Evolutionary conservation across 2,329 filamentous ascomycete genomes (phyloP).

Genomic region (Epichloe sp.): DNA sequence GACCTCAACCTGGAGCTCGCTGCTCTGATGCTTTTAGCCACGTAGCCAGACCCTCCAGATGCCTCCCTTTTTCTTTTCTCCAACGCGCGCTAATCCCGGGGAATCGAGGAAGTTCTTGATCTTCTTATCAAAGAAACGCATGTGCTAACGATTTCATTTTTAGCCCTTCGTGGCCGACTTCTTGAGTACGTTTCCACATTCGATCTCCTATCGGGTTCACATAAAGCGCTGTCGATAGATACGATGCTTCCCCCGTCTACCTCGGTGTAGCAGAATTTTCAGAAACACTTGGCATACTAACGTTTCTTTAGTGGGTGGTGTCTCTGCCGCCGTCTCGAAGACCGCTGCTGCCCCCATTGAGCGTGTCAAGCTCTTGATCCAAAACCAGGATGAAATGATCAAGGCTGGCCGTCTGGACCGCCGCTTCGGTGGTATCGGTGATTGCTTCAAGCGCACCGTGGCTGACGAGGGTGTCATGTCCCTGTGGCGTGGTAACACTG

Average conservation of each 20-base stretch:
- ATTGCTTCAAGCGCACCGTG: slow-evolving; percentile 91
- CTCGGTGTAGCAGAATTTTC: slow-evolving; percentile 3
- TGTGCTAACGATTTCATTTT: slow-evolving; percentile 21
- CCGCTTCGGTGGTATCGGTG: slow-evolving; percentile 85
- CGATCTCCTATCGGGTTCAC: neutral
- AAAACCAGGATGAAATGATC: slow-evolving; percentile 99
- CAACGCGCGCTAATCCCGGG: neutral
- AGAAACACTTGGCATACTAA: slow-evolving; percentile 7
- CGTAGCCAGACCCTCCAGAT: neutral
- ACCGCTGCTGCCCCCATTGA: slow-evolving; percentile 99
- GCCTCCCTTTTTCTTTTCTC: neutral
- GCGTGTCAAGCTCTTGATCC: slow-evolving; percentile 99
- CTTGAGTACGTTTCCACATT: slow-evolving; percentile 64
- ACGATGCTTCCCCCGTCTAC: neutral
- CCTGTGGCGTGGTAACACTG: slow-evolving; percentile 99
- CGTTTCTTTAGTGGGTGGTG: slow-evolving; percentile 76
- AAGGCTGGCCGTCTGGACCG: slow-evolving; percentile 96
- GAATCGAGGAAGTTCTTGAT: slow-evolving; percentile 6
- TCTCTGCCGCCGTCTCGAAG: slow-evolving; percentile 99
- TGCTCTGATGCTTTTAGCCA: neutral
- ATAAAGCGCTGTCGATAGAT: neutral
- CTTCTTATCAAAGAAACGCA: neutral
- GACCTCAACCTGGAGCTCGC: neutral
- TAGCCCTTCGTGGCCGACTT: slow-evolving; percentile 96
- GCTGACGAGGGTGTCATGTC: slow-evolving; percentile 86